Conservation (phyloP, 73 alveolate genomes). For the Breviolum minutum region DNA sequence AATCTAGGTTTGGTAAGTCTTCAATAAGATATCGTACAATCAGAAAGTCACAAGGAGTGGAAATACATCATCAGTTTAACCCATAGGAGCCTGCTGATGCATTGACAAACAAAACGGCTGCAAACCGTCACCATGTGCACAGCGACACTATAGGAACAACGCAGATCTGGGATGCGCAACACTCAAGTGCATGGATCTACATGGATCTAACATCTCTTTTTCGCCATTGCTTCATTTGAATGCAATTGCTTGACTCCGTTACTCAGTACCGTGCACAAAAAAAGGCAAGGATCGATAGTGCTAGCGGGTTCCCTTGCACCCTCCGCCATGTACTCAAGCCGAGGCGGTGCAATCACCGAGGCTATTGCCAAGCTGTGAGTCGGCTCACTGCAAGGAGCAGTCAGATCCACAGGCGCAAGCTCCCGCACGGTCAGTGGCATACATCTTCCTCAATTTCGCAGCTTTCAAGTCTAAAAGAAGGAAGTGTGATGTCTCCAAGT, state of each 20-base stretch:
- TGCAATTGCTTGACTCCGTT: background rate
- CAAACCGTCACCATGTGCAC: background rate
- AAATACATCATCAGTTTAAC: background rate
- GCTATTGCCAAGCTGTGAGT: background rate
- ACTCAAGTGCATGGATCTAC: no score
- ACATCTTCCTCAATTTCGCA: constrained; percentile 17
- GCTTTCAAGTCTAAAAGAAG: background rate
- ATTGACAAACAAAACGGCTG: background rate
- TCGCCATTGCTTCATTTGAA: background rate
- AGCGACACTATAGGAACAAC: background rate
- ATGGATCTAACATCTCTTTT: background rate
- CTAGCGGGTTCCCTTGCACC: constrained; percentile 20
- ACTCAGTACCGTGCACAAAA: constrained; percentile 34
- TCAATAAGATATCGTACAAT: no score
- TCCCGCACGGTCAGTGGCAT: constrained; percentile 81
- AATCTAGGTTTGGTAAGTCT: no score
- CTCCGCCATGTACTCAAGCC: constrained; percentile 22
- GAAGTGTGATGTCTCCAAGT: background rate
- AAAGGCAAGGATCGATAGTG: background rate
- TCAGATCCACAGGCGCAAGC: constrained; percentile 70
- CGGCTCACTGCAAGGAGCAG: constrained; percentile 47
- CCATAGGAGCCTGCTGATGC: background rate
- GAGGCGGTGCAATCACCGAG: background rate
- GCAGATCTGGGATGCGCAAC: no score
- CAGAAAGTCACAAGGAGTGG: no score